A percentile compares a stretch with the other conserved stretches of the same genome.
phyloP scores from a whole-genome alignment of 108 stramenopile genomes.

The Nitzschia sp. region DNA sequence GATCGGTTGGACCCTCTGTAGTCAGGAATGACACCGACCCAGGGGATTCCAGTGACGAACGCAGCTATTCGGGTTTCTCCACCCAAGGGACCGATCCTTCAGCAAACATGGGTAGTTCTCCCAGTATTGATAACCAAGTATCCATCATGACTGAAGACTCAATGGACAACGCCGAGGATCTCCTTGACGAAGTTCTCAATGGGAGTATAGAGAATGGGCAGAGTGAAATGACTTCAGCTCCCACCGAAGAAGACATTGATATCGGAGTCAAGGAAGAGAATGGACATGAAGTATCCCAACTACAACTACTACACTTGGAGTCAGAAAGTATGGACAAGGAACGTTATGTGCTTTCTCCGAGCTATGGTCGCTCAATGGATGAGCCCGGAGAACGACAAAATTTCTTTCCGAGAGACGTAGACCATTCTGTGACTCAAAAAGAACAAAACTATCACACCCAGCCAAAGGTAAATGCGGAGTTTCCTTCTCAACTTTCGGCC shows the following conservation, averaged over 20 bases:
- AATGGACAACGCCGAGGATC: not conserved
- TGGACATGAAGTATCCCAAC: not conserved
- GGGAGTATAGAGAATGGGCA: not conserved
- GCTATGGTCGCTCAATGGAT: not conserved
- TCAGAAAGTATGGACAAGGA: constrained; percentile 11
- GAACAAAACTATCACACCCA: not conserved
- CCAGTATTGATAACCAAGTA: not conserved
- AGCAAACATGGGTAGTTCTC: not conserved
- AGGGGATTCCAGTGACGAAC: not conserved
- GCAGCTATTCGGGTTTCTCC: not conserved
- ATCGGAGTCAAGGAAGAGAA: not conserved
- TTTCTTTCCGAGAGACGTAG: no score
- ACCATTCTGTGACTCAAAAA: not conserved
- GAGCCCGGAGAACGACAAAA: not conserved
- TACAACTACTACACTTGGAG: not conserved
- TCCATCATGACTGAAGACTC: not conserved
- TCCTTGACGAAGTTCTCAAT: not conserved
- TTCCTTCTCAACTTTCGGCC: not conserved
- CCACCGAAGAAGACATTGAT: not conserved
- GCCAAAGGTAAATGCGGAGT: not conserved
- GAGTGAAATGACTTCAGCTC: not conserved
- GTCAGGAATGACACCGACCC: not conserved
- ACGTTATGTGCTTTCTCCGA: not conserved
- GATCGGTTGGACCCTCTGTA: not conserved
- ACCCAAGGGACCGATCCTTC: not conserved